Evolutionary conservation across 208 protist genomes (phyloP), one percentile per base, ranked within the genome.

Genomic region (Crithidia fasciculata): DNA sequence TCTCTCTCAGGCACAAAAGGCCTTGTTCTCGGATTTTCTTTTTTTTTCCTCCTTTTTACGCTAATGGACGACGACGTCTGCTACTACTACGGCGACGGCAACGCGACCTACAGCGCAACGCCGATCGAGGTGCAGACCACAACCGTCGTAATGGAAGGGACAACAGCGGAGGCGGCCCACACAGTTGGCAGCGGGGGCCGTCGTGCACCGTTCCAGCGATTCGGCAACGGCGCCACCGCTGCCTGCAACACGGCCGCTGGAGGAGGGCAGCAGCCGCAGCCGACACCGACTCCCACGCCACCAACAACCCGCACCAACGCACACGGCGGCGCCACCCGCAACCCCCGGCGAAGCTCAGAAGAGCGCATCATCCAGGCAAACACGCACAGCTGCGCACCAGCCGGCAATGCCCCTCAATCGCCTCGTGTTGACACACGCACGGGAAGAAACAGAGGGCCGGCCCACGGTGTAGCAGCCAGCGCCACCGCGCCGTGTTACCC

Each of bases 331-430:
- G 28, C 28, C n/a, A 59, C 64, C 2, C 64, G 64, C 10, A 69
- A 69, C n/a, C 64, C 64, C 3, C 64, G 64, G 4, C 50, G 7
- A 36, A 59, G 50, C 64, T 69, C 64, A 43, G 64, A 69, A 16
- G 64, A 69, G 18, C 64, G 64, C 36, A 49, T 28, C 28, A 28
- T 28, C 28, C 28, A 28, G 28, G 28, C 28, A 28, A 28, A 28
- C 28, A 28, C 28, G 28, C 28, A 28, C 28, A 28, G 28, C 28
- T 28, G 28, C 28, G 28, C 28, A 1, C 28, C 28, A 28, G 28
- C 28, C 0, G 28, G 28, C 28, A 28, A 28, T 28, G 28, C 28
- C 28, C 28, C 28, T 28, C 28, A 0, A 28, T 28, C 28, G 28
- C 28, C 28, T 28, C 28, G 28, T 28, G 28, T 0, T 28, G 28